These are phyloP conservation scores for Termitomyces heimii DNA, from an alignment of 768 basidiomycete genomes.

Conservation along the genomic window DNA sequence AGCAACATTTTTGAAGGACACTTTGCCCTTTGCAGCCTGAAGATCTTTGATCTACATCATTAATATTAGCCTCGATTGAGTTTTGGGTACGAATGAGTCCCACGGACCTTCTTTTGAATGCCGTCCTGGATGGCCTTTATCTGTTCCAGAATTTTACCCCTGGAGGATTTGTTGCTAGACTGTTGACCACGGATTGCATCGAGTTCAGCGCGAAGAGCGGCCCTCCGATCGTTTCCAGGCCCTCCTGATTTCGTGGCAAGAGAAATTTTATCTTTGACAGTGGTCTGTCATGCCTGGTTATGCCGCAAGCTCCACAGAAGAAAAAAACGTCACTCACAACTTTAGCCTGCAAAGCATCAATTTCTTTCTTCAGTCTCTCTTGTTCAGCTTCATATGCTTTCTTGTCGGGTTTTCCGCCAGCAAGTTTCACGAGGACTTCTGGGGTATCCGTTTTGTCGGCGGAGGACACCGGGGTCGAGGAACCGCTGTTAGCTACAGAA, in stretches of 20 bases:
- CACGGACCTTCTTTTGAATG: conserved; percentile 72
- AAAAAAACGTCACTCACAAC: conserved; percentile 51
- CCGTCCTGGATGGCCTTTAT: conserved; percentile 73
- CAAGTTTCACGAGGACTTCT: conserved; percentile 27
- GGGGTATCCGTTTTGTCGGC: conserved; percentile 38
- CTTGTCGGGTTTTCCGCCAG: conserved; percentile 77
- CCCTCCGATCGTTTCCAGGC: conserved; percentile 65
- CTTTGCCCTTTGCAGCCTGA: conserved; percentile 74
- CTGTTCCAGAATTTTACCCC: conserved; percentile 71
- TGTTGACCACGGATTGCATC: conserved; percentile 76
- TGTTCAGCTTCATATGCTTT: conserved; percentile 80
- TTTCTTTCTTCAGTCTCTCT: conserved; percentile 73
- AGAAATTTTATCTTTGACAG: conserved; percentile 72
- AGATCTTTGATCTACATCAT: conserved; percentile 72
- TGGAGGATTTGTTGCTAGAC: conserved; percentile 63
- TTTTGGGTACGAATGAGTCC: background rate
- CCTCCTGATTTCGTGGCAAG: conserved; percentile 49
- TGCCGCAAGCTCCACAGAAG: conserved; percentile 1
- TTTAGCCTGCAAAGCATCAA: conserved; percentile 75
- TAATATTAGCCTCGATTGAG: conserved; percentile 1
- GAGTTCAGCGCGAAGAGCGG: conserved; percentile 71
- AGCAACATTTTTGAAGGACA: conserved; percentile 69
- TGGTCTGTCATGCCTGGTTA: conserved; percentile 36
- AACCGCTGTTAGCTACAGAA: conserved; percentile 34
- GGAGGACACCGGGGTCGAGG: conserved; percentile 40